Evolutionary conservation across 2,329 filamentous ascomycete species (phyloP).

Genomic region (Fusarium sublunatum): DNA sequence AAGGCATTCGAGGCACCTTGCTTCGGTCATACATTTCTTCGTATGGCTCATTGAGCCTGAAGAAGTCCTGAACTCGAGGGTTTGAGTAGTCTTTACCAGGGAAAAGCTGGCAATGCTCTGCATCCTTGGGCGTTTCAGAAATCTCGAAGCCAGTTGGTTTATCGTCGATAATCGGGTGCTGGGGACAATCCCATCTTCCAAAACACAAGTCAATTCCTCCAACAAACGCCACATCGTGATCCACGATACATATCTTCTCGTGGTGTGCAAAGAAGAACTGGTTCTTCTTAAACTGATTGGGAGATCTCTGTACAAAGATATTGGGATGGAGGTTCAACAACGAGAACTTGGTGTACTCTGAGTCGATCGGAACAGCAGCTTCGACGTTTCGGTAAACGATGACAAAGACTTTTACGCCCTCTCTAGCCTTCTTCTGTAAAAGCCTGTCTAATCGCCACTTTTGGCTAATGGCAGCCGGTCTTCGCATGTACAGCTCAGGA

Average conservation of each 20-base stretch:
- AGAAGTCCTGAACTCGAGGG: slow-evolving; percentile 94
- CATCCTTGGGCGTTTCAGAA: slow-evolving; percentile 79
- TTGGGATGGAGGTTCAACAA: slow-evolving; percentile 95
- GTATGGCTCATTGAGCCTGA: slow-evolving; percentile 90
- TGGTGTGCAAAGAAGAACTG: slow-evolving; percentile 99
- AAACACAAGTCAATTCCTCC: slow-evolving; percentile 97
- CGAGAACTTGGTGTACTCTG: slow-evolving; percentile 97
- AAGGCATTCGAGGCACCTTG: slow-evolving; percentile 92
- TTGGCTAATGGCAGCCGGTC: slow-evolving; percentile 94
- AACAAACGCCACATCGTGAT: slow-evolving; percentile 95
- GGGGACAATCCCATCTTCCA: slow-evolving; percentile 95
- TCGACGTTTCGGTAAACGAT: slow-evolving; percentile 99
- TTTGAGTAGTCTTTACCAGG: slow-evolving; percentile 99
- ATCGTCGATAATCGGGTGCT: slow-evolving; percentile 90
- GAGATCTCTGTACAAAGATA: slow-evolving; percentile 94
- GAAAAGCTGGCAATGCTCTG: slow-evolving; percentile 95
- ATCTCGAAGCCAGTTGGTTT: slow-evolving; percentile 94
- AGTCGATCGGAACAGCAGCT: slow-evolving; percentile 96
- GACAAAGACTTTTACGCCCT: slow-evolving; percentile 97
- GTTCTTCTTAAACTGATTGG: slow-evolving; percentile 98
- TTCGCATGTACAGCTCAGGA: slow-evolving; percentile 93
- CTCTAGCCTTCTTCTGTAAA: slow-evolving; percentile 90
- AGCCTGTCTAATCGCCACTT: slow-evolving; percentile 96
- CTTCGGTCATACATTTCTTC: slow-evolving; percentile 98
- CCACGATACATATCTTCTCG: slow-evolving; percentile 96